A percentile compares a stretch with the other conserved stretches of the same genome.
These are phyloP conservation scores for Lactuca saligna DNA, from an alignment of 129 eudicot genomes.

Conservation along the genomic window DNA sequence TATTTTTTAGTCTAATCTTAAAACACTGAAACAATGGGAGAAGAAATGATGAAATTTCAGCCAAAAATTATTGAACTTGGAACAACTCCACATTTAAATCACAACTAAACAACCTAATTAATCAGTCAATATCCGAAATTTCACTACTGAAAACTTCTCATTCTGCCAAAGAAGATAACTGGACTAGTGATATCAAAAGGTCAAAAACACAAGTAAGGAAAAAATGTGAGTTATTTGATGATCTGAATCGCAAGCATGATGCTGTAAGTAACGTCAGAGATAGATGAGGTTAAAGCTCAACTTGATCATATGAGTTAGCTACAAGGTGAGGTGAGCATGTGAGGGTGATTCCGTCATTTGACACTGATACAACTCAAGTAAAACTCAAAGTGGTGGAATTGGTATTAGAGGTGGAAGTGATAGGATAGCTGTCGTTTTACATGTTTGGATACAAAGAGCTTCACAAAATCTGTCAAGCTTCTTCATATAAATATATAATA, in stretches of 20 bases:
- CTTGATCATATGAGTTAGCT: slow-evolving; percentile 41
- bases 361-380: slow-evolving; percentile 36
- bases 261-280: slow-evolving; percentile 47
- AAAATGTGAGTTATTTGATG: slow-evolving; percentile 30
- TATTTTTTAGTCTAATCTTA: slow-evolving; percentile 29
- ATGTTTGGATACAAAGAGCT: slow-evolving; percentile 63
- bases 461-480: background rate
- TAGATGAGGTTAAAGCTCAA: slow-evolving; percentile 50
- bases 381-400: slow-evolving; percentile 41
- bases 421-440: slow-evolving; percentile 77
- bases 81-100: slow-evolving; percentile 41
- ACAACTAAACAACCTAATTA: slow-evolving; percentile 29
- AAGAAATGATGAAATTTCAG: slow-evolving; percentile 42
- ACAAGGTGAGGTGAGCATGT: slow-evolving; percentile 34
- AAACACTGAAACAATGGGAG: slow-evolving; percentile 26
- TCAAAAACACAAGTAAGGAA: slow-evolving; percentile 34
- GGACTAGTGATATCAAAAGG: slow-evolving; percentile 37
- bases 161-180: slow-evolving; percentile 33
- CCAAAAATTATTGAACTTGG: slow-evolving; percentile 37
- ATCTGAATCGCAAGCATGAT: slow-evolving; percentile 41
- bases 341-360: slow-evolving; percentile 37
- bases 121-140: slow-evolving; percentile 30
- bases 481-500: slow-evolving; percentile 8
- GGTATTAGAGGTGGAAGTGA: slow-evolving; percentile 69
- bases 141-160: slow-evolving; percentile 38